Conservation (phyloP, 225 moss, liverwort and hornwort species). For the Lunularia cruciata region DNA sequence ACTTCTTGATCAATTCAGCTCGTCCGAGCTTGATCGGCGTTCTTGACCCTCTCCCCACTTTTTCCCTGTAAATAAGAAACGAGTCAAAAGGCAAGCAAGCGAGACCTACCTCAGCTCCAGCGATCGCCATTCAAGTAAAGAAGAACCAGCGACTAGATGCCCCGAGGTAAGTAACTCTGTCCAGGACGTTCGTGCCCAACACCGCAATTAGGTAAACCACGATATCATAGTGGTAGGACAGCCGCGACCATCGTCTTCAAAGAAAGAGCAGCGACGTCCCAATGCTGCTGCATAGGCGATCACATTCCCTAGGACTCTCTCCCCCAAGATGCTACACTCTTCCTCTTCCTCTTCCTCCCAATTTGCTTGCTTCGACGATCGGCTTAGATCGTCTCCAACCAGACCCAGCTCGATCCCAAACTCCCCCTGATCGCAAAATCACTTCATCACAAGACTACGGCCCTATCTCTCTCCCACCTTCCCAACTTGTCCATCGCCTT, state of each 20-base stretch:
- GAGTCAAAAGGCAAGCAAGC: not conserved
- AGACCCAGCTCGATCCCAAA: not conserved
- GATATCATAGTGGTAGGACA: too few relatives aligned
- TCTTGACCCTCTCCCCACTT: conserved; percentile 13
- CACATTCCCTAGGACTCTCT: conserved; percentile 11
- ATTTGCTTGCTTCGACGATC: conserved; percentile 9
- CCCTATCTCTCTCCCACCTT: not conserved
- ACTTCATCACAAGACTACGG: too few relatives aligned
- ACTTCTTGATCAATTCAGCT: conserved; percentile 27
- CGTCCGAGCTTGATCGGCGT: not conserved
- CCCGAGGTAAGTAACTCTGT: not conserved
- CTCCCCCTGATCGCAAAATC: conserved; percentile 14
- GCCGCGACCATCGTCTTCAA: too few relatives aligned
- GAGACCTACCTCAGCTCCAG: conserved; percentile 10
- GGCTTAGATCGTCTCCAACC: conserved; percentile 7
- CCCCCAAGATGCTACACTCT: conserved; percentile 9
- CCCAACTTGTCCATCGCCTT: conserved; percentile 1
- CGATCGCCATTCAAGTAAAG: conserved; percentile 17
- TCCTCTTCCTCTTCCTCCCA: too few relatives aligned
- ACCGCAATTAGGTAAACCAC: not conserved
- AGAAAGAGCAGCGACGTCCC: conserved; percentile 8
- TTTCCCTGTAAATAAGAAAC: not conserved
- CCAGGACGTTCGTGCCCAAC: not conserved
- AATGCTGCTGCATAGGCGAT: conserved; percentile 13
- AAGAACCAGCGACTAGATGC: conserved; percentile 1